Conservation (phyloP, 2,329 filamentous ascomycete species). For the Allantophomopsis lycopodina region DNA sequence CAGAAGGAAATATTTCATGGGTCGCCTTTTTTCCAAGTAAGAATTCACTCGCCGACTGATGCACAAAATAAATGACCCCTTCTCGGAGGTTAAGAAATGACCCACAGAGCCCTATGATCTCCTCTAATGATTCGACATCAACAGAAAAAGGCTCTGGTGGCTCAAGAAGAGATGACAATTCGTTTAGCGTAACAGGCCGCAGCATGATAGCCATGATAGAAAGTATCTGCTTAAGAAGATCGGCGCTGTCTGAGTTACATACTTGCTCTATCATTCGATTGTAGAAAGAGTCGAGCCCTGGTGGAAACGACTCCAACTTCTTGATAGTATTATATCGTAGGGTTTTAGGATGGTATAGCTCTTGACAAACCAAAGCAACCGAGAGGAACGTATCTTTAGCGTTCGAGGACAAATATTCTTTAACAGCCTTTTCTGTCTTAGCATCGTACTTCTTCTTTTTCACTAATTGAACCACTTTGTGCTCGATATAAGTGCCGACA, state of each 20-base stretch:
- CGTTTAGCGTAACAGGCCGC: slow-evolving; percentile 21
- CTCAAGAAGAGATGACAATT: slow-evolving; percentile 18
- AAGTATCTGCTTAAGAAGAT: slow-evolving; percentile 21
- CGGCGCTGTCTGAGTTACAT: slow-evolving; percentile 11
- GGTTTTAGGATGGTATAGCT: slow-evolving; percentile 14
- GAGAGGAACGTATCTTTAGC: slow-evolving; percentile 27
- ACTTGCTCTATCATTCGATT: slow-evolving; percentile 23
- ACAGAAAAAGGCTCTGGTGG: slow-evolving; percentile 4
- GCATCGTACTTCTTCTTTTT: slow-evolving; percentile 12
- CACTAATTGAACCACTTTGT: slow-evolving; percentile 19
- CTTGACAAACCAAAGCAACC: slow-evolving; percentile 25
- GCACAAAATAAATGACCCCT: slow-evolving; percentile 20
- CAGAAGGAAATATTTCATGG: slow-evolving; percentile 17
- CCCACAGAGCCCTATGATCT: slow-evolving; percentile 21
- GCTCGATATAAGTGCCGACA: slow-evolving; percentile 22
- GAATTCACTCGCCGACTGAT: slow-evolving; percentile 29
- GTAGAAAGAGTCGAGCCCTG: slow-evolving; percentile 23
- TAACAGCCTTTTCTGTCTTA: slow-evolving; percentile 6
- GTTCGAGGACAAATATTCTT: slow-evolving; percentile 15
- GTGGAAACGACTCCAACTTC: slow-evolving; percentile 17
- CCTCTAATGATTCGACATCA: slow-evolving; percentile 6
- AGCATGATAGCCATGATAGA: slow-evolving; percentile 15
- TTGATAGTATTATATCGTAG: slow-evolving; percentile 4
- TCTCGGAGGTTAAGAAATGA: slow-evolving; percentile 24
- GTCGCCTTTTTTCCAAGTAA: slow-evolving; percentile 13